phyloP scores from a whole-genome alignment of 805 yeast species.

The Debaryomyces maramus region DNA sequence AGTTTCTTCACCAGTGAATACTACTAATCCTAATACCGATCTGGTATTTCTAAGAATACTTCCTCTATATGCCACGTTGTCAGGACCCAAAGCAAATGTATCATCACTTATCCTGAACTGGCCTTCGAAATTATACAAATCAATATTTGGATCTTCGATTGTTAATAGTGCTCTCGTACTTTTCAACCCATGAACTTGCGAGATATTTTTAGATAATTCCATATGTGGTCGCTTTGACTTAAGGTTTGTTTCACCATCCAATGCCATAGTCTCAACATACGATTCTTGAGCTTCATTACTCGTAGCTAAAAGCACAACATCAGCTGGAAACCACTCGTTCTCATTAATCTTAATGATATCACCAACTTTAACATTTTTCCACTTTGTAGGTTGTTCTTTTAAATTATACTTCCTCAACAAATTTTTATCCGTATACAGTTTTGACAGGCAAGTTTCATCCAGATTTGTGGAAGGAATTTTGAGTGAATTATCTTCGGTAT shows the following conservation, averaged over 20 bases:
- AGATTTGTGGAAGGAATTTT: constrained; percentile 4
- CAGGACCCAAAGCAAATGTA: constrained; percentile 65
- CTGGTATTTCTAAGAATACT: constrained; percentile 84
- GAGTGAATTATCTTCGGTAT: constrained; percentile 3
- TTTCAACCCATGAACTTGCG: constrained; percentile 51
- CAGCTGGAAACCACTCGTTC: constrained; percentile 96
- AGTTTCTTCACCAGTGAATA: constrained; percentile 94
- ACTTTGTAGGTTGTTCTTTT: constrained; percentile 37
- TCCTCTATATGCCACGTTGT: constrained; percentile 88
- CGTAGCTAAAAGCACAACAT: constrained; percentile 69
- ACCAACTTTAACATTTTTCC: constrained; percentile 89
- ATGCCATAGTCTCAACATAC: constrained; percentile 92
- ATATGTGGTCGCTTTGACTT: constrained; percentile 71
- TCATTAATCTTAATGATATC: constrained; percentile 70
- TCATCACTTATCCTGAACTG: constrained; percentile 46
- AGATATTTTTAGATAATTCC: constrained; percentile 54
- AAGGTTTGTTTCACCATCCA: constrained; percentile 95
- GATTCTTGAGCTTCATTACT: constrained; percentile 63
- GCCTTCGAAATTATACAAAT: constrained; percentile 91
- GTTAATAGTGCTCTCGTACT: constrained; percentile 54
- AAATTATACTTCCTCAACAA: constrained; percentile 32
- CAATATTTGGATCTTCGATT: constrained; percentile 89
- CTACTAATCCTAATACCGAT: constrained; percentile 71
- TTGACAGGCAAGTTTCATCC: constrained; percentile 6
- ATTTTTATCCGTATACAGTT: constrained; percentile 13